These are phyloP conservation scores for Amauroascus verrucosus DNA, from an alignment of 2,329 filamentous ascomycete genomes.

Conservation along the genomic window DNA sequence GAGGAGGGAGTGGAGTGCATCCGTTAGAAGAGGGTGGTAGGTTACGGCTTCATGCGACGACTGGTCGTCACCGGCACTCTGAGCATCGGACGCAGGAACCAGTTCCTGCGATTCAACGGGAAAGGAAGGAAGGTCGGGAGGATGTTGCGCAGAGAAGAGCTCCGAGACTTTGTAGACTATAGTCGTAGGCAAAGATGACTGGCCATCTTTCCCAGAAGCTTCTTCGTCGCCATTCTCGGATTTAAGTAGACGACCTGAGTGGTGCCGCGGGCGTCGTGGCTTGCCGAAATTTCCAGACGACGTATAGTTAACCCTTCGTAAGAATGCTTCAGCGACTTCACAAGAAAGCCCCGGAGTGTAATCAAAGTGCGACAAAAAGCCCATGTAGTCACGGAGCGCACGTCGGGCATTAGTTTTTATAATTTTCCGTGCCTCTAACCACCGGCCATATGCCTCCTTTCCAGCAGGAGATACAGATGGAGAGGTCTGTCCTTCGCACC, in stretches of 20 bases:
- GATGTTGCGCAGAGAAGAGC: constrained; percentile 61
- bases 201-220: constrained; percentile 15
- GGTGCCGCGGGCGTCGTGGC: constrained; percentile 23
- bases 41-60: constrained; percentile 55
- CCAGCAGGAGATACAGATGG: constrained; percentile 36
- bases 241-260: constrained; percentile 17
- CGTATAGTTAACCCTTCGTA: constrained; percentile 44
- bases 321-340: constrained; percentile 44
- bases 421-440: constrained; percentile 53
- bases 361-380: constrained; percentile 63
- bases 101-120: constrained; percentile 39
- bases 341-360: constrained; percentile 63
- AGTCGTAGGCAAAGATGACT: constrained; percentile 38
- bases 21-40: constrained; percentile 69
- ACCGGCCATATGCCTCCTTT: constrained; percentile 37
- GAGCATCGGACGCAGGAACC: constrained; percentile 26
- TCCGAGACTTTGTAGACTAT: constrained; percentile 49
- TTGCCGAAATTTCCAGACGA: constrained; percentile 34
- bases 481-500: neutral
- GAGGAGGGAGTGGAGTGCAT: constrained; percentile 67
- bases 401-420: constrained; percentile 66
- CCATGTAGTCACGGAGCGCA: constrained; percentile 62
- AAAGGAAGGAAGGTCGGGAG: constrained; percentile 56
- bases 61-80: constrained; percentile 10
- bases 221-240: constrained; percentile 19